Percentiles rank a stretch among this genome's conserved stretches.
These are phyloP conservation scores for Thelonectria discophora DNA, from an alignment of 2,329 filamentous ascomycete species.

Conservation along the genomic window DNA sequence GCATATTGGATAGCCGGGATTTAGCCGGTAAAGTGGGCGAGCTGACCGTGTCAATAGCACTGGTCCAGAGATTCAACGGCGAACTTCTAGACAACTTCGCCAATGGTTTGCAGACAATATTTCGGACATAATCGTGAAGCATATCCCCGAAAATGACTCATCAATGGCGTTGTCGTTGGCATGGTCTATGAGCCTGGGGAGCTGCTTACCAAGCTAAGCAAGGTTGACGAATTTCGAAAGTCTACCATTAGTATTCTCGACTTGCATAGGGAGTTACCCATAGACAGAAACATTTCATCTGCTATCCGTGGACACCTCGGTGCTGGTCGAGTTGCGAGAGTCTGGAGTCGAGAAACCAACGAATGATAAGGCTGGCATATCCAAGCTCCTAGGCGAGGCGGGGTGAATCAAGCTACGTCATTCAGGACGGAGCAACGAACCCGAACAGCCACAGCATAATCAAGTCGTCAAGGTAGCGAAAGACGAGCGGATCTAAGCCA, in stretches of 20 bases:
- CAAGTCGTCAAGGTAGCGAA: background rate
- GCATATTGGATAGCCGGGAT: slow-evolving; percentile 30
- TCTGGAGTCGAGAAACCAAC: no score
- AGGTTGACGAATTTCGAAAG: background rate
- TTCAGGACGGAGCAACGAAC: slow-evolving; percentile 4
- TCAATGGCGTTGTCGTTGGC: background rate
- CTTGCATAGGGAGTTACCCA: no score
- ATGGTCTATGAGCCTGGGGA: background rate
- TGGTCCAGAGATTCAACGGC: background rate
- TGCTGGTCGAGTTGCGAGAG: no score
- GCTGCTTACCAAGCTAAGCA: background rate
- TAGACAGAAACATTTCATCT: no score
- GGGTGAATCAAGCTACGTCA: slow-evolving; percentile 2
- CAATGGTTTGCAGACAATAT: background rate
- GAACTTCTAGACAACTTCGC: background rate
- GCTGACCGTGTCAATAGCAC: background rate
- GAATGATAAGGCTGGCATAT: no score
- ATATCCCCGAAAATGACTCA: background rate
- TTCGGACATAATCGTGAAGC: background rate
- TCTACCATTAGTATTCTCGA: no score
- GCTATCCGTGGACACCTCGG: no score
- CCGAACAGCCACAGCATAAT: slow-evolving; percentile 6
- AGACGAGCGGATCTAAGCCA: slow-evolving; percentile 16
- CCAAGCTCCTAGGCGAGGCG: background rate
- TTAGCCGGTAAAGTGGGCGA: slow-evolving; percentile 31